Evolutionary conservation across 2,329 filamentous ascomycete genomes (phyloP), one percentile per base, ranked within the genome.

Genomic region (Magnaporthales sp.): DNA sequence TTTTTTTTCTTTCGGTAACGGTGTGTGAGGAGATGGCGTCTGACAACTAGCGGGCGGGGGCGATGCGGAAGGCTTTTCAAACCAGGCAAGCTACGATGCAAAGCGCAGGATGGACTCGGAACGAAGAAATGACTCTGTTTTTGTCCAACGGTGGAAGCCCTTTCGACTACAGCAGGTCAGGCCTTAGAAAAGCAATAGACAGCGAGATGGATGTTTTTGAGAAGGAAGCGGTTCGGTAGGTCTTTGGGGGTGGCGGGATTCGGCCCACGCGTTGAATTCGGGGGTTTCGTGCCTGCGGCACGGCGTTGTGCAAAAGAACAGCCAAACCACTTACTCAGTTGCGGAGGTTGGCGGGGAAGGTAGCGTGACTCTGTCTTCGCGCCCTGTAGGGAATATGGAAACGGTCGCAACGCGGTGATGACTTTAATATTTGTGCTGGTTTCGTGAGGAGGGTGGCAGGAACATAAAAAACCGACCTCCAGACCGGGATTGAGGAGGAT

Each of bases 181-280:
- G 38, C n/a, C 38, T n/a, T 15, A n/a, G 2, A 51, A 19, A 51
- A 51, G 38, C 38, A 51, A 51, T 51, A 51, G 38, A 51, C 38
- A 8, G n/a, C 38, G 38, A 51, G n/a, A 51, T n/a, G 19, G 15
- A 51, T 51, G 38, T 51, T n/a, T 51, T 51, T n/a, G 3, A n/a
- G 15, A n/a, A 51, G 9, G 3, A n/a, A 7, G 38, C 19, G 38
- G 38, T 51, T 63, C n/a, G 61, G 61, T 63, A 32, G 61, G 27
- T 24, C 26, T 22, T 63, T 32, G 61, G 61, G 61, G 61, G 61
- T 63, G 61, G 61, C 61, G 61, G 61, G 61, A 24, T 63, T 29
- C 61, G 61, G 61, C 61, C 32, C 61, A 63, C 61, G 61, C 38
- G 38, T 51, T 51, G 38, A 51, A 51, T 19, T 51, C 38, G 38